Evolutionary conservation across 768 basidiomycete species (phyloP).

Genomic region (Russula sp.): DNA sequence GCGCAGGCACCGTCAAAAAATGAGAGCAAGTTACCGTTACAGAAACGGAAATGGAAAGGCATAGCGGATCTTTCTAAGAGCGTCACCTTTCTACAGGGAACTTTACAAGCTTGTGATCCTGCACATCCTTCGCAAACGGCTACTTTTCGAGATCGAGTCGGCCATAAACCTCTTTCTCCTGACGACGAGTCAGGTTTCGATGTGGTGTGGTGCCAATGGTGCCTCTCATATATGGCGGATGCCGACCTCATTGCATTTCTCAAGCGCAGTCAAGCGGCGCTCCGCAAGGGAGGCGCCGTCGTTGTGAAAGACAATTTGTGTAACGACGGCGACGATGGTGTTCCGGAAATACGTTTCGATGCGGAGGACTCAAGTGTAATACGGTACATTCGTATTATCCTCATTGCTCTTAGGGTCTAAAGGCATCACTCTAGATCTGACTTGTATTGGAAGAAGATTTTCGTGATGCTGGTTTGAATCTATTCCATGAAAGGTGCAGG

Average conservation of each 20-base stretch:
- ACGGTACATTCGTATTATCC: constrained; percentile 48
- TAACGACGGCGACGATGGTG: constrained; percentile 51
- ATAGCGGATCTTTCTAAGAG: constrained; percentile 61
- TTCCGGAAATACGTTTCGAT: constrained; percentile 62
- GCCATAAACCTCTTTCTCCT: constrained; percentile 49
- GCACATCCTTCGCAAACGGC: constrained; percentile 43
- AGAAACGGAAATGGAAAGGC: constrained; percentile 56
- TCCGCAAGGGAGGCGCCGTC: constrained; percentile 63
- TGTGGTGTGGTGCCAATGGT: constrained; percentile 97
- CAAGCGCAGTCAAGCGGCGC: constrained; percentile 54
- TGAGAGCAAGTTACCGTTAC: constrained; percentile 18
- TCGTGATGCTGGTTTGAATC: constrained; percentile 67
- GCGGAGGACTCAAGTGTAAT: constrained; percentile 88
- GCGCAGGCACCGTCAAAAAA: constrained; percentile 35
- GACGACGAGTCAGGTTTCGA: constrained; percentile 66
- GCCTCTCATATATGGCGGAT: constrained; percentile 82
- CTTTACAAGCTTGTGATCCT: constrained; percentile 82
- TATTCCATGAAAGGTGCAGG: constrained; percentile 77
- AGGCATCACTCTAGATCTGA: constrained; percentile 60
- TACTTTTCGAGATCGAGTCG: constrained; percentile 62
- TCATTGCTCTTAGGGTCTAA: background rate
- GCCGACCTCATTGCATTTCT: constrained; percentile 76
- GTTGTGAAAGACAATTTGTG: constrained; percentile 94
- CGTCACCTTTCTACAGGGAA: constrained; percentile 74
- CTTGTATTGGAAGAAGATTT: constrained; percentile 72